Evolutionary conservation across 768 basidiomycete genomes (phyloP), one percentile per base, ranked within the genome.

Genomic region (Gloeopeniophorella convolvens): DNA sequence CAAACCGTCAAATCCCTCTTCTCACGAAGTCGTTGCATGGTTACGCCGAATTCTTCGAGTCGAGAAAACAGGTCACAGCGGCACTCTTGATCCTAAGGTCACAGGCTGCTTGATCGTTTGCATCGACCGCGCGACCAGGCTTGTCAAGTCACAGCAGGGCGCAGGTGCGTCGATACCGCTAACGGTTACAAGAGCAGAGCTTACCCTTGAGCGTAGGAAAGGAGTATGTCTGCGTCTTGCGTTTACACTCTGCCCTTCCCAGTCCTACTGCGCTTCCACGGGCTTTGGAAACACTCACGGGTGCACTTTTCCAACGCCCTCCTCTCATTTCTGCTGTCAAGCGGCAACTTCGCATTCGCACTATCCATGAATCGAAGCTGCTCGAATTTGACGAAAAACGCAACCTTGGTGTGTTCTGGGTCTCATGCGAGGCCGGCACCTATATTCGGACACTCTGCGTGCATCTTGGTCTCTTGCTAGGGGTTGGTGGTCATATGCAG

Each of bases 401-500:
- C 44, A 94, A 96, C 62, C 79, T 99, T 45, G 91, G 80, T 33
- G 94, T 99, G 16, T 99, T 98, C 74, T 95, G 92, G 91, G 96
- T 97, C 20, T 92, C 89, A 18, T 99, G 96, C 66, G 96, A 99
- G 66, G 96, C 96, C 31, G 96, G 96, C 52, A 90, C 88, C n/a
- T 89, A 89, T 58, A 89, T 89, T 59, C 86, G 96, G 65, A 99
- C 96, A 1, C 77, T 99, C 37, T 99, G 96, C 66, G 96, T 99
- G 12, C 96, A 99, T 69, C 72, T 99, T 46, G 96, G 96, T 51
- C 75, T 99, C 44, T 54, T 99, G 34, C 74, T 97, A 31, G 96
- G 96, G 54, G 95, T 98, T 24, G 96, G 96, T 20, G 96, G 94
- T n/a, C 96, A 99, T 68, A 99, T 99, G 96, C 95, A 99, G 71